These are phyloP conservation scores for Tuber calosporum DNA, from an alignment of 495 filamentous ascomycete species.

Conservation along the genomic window DNA sequence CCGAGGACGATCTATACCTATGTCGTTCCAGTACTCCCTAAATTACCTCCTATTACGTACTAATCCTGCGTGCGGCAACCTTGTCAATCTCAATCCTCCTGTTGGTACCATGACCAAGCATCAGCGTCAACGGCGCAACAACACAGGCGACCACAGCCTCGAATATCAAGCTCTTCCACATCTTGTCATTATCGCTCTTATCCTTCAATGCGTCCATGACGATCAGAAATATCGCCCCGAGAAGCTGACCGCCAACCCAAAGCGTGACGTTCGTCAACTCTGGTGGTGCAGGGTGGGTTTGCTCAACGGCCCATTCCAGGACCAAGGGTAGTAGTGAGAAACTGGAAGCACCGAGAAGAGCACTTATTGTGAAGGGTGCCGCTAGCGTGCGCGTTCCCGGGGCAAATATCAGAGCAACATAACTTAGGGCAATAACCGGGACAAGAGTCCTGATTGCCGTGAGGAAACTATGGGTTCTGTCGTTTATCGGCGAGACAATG, in stretches of 20 bases:
- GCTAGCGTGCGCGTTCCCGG: slow-evolving; percentile 61
- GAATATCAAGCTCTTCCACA: slow-evolving; percentile 59
- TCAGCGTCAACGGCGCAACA: slow-evolving; percentile 59
- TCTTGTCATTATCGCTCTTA: slow-evolving; percentile 41
- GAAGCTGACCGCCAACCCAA: slow-evolving; percentile 73
- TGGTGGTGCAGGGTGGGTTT: slow-evolving; percentile 79
- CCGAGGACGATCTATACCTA: background rate
- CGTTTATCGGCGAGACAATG: slow-evolving; percentile 69
- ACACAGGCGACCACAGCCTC: slow-evolving; percentile 61
- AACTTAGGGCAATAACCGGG: slow-evolving; percentile 64
- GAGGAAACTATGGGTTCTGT: slow-evolving; percentile 74
- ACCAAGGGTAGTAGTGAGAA: slow-evolving; percentile 77
- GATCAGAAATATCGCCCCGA: slow-evolving; percentile 78
- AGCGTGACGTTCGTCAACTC: slow-evolving; percentile 75
- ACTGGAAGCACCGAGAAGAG: slow-evolving; percentile 69
- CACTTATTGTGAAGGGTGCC: slow-evolving; percentile 62
- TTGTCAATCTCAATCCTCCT: slow-evolving; percentile 56
- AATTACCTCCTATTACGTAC: background rate
- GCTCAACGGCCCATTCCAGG: slow-evolving; percentile 77
- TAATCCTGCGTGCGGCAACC: background rate
- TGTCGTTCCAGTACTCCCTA: background rate
- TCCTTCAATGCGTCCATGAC: slow-evolving; percentile 71
- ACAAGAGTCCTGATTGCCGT: slow-evolving; percentile 65
- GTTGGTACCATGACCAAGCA: slow-evolving; percentile 54
- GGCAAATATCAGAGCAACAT: slow-evolving; percentile 74